Evolutionary conservation across 2,329 filamentous ascomycete species (phyloP), one percentile per base, ranked within the genome.

Genomic region (Dendryphion nanum): DNA sequence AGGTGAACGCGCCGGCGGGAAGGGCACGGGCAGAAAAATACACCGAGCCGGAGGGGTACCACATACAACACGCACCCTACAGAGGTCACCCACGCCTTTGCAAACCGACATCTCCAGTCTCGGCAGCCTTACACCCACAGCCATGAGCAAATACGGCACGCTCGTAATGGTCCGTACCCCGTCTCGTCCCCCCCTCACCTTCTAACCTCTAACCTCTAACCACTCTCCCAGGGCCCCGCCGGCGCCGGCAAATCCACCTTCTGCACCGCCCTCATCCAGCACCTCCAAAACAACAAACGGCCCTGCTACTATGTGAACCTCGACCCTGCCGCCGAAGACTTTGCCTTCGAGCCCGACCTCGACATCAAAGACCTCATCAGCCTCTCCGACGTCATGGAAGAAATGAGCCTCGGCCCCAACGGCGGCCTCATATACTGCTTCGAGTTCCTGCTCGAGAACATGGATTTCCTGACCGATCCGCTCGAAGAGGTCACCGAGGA

Each of bases 231-330:
- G 59, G 93, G 93, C 65, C 93, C 91, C 44, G 91, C 93, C 15
- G 93, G 90, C 51, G 90, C 89, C 16, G 93, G 93, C 71, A 98
- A 95, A 79, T 94, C 90, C 18, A 98, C 93, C 45, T 98, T 98
- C 69, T 96, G 89, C 74, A 85, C 87, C 41, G 82, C 89, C 53
- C 79, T 98, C 55, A 96, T 97, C 64, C 89, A 93, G 44, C 89
- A 97, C 61, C 83, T 97, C 18, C 83, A 88, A 55, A 86, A 89
- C 62, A 90, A 88, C 68, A 86, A 88, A 39, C 86, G 90, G n/a
- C 94, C 89, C 34, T 87, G 86, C 68, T 95, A 94, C 77, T 98
- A 97, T 70, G 85, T 98, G 63, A 98, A 98, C 71, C 88, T 98
- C 58, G 93, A 98, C 66, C 93, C 93, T 5, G 93, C 93, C 40